Evolutionary conservation across 495 filamentous ascomycete genomes (phyloP), one percentile per base, ranked within the genome.

Genomic region (Penicillium paradoxum): DNA sequence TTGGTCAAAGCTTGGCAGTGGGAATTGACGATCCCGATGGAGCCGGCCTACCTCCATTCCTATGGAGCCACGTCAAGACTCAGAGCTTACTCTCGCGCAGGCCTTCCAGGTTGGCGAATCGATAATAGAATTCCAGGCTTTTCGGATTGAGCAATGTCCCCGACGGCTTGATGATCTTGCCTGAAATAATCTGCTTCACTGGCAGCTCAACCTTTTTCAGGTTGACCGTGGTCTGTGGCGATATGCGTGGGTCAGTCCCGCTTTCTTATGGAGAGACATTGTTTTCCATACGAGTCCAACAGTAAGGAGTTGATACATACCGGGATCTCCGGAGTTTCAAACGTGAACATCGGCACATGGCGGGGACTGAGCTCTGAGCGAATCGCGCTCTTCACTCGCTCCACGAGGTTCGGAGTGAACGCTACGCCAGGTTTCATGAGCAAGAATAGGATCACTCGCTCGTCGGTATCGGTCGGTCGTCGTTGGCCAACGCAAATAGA

Each of bases 161-260:
- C 47, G 83, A 87, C 0, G 88, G 81, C 71, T 87, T 87, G 66
- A 93, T 81, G 50, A 71, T 78, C 54, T 83, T 80, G 0, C 89
- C 89, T 0, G 81, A 88, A 1, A 93, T 83, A 49, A 91, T 90
- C 68, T 89, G 86, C 73, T 91, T 93, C 21, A 93, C 85, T 2
- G 89, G 87, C 9, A 93, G 63, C 61, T 93, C 89, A 18, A 93
- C 88, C 66, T 93, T 93, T 64, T 91, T 93, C 17, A 87, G 64
- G 66, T 91, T 93, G 49, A 93, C 83, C 6, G 89, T 91, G 1
- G 83, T 87, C 85, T 89, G 57, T 53, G 18, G 39, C 13, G 30
- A 22, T 41, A 17, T 59, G 36, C 9, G 14, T 45, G 50, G 45
- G 30, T 48, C 33, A 53, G 45, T 32, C 18, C n/a, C 39, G 22